phyloP scores from a whole-genome alignment of 768 basidiomycete genomes.

The Tulasnella calospora region DNA sequence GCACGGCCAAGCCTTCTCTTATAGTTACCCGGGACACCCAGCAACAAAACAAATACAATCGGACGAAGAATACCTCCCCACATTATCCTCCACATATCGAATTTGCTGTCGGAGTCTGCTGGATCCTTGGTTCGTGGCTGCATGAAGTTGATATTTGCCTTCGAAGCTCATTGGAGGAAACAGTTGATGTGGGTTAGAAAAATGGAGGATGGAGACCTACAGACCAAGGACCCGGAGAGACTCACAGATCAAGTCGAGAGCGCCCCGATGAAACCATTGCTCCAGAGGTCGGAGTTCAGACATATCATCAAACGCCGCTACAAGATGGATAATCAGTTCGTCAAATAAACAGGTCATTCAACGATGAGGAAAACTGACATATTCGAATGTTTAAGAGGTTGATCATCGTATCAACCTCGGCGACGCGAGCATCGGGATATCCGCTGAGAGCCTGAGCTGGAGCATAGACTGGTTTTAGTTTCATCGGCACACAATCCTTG shows the following conservation, averaged over 20 bases:
- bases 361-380: not conserved
- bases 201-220: not conserved
- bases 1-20: slow-evolving; percentile 16
- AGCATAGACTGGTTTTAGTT: not conserved
- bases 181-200: not conserved
- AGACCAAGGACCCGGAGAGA: not conserved
- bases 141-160: slow-evolving; percentile 23
- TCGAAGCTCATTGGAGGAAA: not conserved
- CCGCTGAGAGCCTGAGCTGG: slow-evolving; percentile 23
- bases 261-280: slow-evolving; percentile 16
- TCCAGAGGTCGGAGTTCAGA: slow-evolving; percentile 15
- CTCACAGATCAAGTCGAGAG: slow-evolving; percentile 16
- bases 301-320: slow-evolving; percentile 12
- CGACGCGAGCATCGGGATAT: slow-evolving; percentile 18
- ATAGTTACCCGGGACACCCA: slow-evolving; percentile 20
- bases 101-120: not conserved
- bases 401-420: slow-evolving; percentile 22
- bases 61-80: slow-evolving; percentile 2
- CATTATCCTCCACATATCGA: not conserved
- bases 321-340: not conserved
- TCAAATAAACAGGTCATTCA: not conserved
- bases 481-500: not conserved
- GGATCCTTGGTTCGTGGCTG: not conserved
- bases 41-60: not conserved
- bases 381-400: slow-evolving; percentile 9